Conservation (phyloP, 352 stramenopile species). For the Phytophthora pinifolia region DNA sequence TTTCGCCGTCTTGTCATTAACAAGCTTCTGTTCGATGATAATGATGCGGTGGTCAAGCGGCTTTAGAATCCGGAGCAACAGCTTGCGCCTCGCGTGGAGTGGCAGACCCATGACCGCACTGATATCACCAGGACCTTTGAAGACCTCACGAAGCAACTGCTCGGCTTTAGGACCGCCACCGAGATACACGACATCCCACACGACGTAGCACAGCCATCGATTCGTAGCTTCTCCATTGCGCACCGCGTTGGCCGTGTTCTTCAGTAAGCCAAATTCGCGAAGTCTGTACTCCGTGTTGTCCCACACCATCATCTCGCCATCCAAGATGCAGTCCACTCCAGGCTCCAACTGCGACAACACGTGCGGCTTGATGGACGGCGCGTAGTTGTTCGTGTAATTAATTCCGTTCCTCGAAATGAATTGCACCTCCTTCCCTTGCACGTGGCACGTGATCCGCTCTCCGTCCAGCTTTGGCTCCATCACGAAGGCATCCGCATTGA, state of each 20-base stretch:
- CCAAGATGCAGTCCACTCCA: conserved; percentile 74
- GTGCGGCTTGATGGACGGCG: conserved; percentile 55
- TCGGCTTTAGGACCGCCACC: conserved; percentile 43
- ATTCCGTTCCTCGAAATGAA: conserved; percentile 86
- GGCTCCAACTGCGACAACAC: conserved; percentile 58
- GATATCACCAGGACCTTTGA: conserved; percentile 53
- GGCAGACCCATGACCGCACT: conserved; percentile 77
- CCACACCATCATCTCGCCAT: conserved; percentile 91
- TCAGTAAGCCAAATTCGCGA: conserved; percentile 80
- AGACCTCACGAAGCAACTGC: conserved; percentile 64
- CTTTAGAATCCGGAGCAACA: conserved; percentile 68
- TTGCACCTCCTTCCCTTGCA: conserved; percentile 58
- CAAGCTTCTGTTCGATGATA: conserved; percentile 80
- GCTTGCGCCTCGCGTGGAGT: conserved; percentile 51
- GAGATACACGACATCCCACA: conserved; percentile 85
- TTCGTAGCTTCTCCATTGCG: conserved; percentile 51
- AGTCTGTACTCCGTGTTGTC: conserved; percentile 78
- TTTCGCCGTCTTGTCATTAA: conserved; percentile 72
- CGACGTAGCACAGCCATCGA: conserved; percentile 83
- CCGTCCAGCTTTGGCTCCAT: conserved; percentile 88
- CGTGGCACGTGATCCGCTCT: conserved; percentile 82
- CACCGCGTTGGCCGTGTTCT: conserved; percentile 72
- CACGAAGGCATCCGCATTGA: conserved; percentile 70
- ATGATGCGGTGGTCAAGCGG: conserved; percentile 73
- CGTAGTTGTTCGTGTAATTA: conserved; percentile 82